Base-by-base conservation (phyloP, 257 asterid species). In the Coffea eugenioides region DNA sequence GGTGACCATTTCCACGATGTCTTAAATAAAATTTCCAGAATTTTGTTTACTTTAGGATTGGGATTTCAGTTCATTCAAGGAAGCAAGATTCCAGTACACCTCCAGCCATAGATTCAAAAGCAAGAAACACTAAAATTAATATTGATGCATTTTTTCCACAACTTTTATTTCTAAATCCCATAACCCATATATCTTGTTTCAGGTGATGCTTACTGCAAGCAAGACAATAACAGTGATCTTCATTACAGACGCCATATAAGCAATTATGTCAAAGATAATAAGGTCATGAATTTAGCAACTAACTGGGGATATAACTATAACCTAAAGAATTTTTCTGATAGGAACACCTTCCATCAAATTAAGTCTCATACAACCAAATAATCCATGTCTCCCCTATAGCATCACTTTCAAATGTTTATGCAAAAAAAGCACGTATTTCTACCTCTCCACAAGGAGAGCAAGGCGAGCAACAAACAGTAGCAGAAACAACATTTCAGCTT, bases 401-500 rank as follows among this genome's bases (percentile, higher is more conserved):
- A 49, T 68, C 68, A 21, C 34, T 62, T 68, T 77, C 36, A 11
- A n/a, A 2, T 27, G 67, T n/a, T 16, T 62, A 45, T 27, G 43
- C 62, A 18, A 13, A 66, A 64, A 43, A 13, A 51, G 41, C 48
- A 51, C 31, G 51, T 3, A 77, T 20, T 39, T 39, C 43, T 39
- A 11, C 34, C 56, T 70, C 36, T 64, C 20, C 36, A 2, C 13
- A 74, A 14, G 46, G 39, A 57, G 25, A 79, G 66, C 15, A 34
- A 51, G 61, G 46, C 69, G n/a, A 67, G n/a, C 2, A 59, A 18
- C 16, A 21, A 81, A 83, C 70, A 81, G 71, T 69, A 71, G 75
- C 46, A 69, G 75, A 76, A 25, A 14, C 61, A 77, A 21, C 81
- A 69, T 74, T 68, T 65, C 46, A 78, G 70, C 84, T 82, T 81